Base-by-base conservation (phyloP, 306 rosid genomes). In the Pyrus betulifolia region DNA sequence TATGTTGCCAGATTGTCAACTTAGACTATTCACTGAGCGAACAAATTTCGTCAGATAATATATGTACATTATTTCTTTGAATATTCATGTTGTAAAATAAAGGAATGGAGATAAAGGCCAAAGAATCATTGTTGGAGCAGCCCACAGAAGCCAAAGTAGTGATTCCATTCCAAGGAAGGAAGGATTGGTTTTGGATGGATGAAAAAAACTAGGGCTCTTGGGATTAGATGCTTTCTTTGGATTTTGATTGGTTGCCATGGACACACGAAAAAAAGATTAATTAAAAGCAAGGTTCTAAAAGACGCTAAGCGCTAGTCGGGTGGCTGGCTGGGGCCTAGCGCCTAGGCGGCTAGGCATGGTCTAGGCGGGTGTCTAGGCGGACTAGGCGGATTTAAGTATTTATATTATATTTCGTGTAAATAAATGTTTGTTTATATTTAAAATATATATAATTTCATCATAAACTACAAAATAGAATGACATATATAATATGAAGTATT, bases 141-240 rank as follows among this genome's bases (percentile, higher is more conserved):
- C 49, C 82, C 84, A 74, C 62, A 74, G 75, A 71, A 72, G 64
- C 55, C 68, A 67, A 79, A 87, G 87, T 85, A 22, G 21, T 15
- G 88, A 84, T 88, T 84, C 86, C 78, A 51, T 76, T 65, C 27
- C 27, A 57, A n/a, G 25, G 6, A 57, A 4, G 55, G 75, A 69
- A 81, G 58, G 68, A 46, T 61, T 18, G 55, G 55, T 18, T 49
- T 49, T 49, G 19, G 17, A 49, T 5, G 8, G 55, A 15, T 18
- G 55, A 21, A 49, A 49, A 17, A 15, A 6, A 49, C 21, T 4
- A 49, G 8, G 55, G 55, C 55, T 17, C 54, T 46, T 49, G 79
- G 89, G 88, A 91, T 87, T 85, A 76, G 88, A 93, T 90, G 82
- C 96, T 78, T 86, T 33, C 67, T 86, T 74, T 81, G 38, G 78